Conservation (phyloP, 2,329 filamentous ascomycete species). For the Cytospora paraplurivora region DNA sequence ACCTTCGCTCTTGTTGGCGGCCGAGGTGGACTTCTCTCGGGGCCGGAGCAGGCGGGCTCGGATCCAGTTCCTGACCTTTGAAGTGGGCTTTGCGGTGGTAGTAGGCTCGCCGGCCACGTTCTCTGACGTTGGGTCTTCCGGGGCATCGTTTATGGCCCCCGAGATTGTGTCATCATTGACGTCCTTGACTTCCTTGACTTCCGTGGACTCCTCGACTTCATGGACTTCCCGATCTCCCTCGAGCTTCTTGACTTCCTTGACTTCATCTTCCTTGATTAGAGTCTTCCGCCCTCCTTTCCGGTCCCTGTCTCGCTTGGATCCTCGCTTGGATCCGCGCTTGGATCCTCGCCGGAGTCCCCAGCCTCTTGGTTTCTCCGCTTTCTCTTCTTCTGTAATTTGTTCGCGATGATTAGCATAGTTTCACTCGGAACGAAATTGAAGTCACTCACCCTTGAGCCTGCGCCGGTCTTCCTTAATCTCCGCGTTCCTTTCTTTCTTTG, state of each 20-base stretch:
- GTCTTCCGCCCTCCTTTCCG: no score
- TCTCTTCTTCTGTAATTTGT: conserved; percentile 56
- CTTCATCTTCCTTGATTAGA: no score
- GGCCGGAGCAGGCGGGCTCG: conserved; percentile 44
- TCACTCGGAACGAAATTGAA: no score
- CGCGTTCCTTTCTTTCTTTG: conserved; percentile 51
- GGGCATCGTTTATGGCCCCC: neutral
- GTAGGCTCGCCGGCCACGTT: conserved; percentile 27
- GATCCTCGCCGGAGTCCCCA: conserved; percentile 65
- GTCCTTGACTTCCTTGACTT: neutral
- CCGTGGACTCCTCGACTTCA: neutral
- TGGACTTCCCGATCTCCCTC: no score
- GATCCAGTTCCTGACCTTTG: conserved; percentile 47
- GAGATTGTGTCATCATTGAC: conserved; percentile 1
- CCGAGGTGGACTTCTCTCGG: conserved; percentile 35
- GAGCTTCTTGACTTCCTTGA: no score
- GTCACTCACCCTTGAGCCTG: conserved; percentile 47
- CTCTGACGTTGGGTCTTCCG: conserved; percentile 21
- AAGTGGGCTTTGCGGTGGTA: conserved; percentile 32
- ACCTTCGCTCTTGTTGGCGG: conserved; percentile 16
- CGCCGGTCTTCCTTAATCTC: conserved; percentile 36
- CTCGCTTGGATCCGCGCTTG: conserved; percentile 36
- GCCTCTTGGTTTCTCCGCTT: conserved; percentile 69
- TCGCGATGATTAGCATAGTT: neutral
- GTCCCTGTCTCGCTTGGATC: no score